Base-by-base conservation (phyloP, 352 stramenopile genomes). In the Pythium pyrilobum region DNA sequence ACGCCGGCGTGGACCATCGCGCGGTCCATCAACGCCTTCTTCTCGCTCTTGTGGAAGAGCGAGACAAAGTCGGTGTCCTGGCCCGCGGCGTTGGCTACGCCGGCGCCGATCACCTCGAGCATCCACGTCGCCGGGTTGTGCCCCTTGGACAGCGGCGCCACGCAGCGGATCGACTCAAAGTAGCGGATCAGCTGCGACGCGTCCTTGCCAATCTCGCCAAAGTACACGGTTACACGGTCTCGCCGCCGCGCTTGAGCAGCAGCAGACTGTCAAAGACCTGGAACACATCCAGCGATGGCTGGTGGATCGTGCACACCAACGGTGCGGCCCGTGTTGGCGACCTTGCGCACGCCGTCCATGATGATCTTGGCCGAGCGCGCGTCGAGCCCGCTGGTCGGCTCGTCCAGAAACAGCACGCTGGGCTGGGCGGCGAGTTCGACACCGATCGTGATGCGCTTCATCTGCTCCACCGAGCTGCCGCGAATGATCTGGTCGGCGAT, bases 311-410 rank as follows among this genome's bases (percentile, higher is more conserved):
- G 37, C 62, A 69, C 32, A 69, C 33, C n/a, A 15, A 65, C 33
- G 11, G 62, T 69, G 42, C 62, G 62, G 7, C 62, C 62, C 77
- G 50, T 52, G 43, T 62, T 50, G 7, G 83, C 84, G 23, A 95
- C 73, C 46, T 89, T 89, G 52, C 86, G 86, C 5, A 96, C 66
- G 0, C 89, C 68, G 16, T 86, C 67, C 43, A 95, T 82, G 21
- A 96, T 51, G 44, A 87, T 61, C 41, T 91, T 76, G 16, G 75
- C 87, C n/a, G 65, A 75, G 47, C 68, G 86, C 7, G 74, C 75
- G 59, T 96, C 89, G 1, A 97, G 62, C 20, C 88, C 88, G 40
- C 63, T 84, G 21, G 80, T 96, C 3, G 84, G 84, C 15, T 83
- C 69, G 31, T 87, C 72, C 23, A 84, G 48, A 58, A 97, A 92